Evolutionary conservation across 805 yeast genomes (phyloP), one percentile per base, ranked within the genome.

Genomic region (Sugiyamaella lignohabitans): DNA sequence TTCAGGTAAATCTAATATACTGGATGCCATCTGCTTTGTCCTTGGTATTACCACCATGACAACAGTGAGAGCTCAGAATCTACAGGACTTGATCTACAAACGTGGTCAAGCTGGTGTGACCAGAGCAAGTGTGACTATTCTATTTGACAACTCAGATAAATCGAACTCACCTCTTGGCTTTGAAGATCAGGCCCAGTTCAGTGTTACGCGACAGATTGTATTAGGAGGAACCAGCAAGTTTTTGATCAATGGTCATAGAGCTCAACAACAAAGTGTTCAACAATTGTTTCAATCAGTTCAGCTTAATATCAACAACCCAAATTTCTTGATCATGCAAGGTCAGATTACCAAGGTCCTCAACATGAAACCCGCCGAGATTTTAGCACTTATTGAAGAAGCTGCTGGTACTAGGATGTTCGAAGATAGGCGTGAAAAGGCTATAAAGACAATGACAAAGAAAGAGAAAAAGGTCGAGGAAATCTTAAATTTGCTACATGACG

Each of bases 101-200:
- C 78, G 98, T 57, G 98, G 98, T 10, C 98, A 93, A 63, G 98
- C 98, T 0, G 98, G 98, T 54, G 91, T 91, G 11, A 89, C 97
- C 1, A 89, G 87, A 62, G 98, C 98, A 1, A 82, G 93, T 59
- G 98, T 93, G 1, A 89, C 98, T 0, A 87, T 93, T 45, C 96
- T 93, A 1, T 94, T 93, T 62, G 95, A 91, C 65, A 94, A 93
- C 59, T 59, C 75, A 10, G 97, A 91, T 55, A 73, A 76, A 46
- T 61, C 76, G 2, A 81, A 78, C 52, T 79, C 91, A 0, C 98
- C 99, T 0, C 82, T 87, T 45, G 96, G 95, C 2, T 89, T 87
- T 59, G 89, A 84, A 54, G 78, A 79, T 39, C 73, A 81, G 43
- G 69, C 81, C 11, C 83, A 84, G 59, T 87, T 93, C 51, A 84